Conservation (phyloP, 1,139 yeast genomes). For the Suhomyces taliae region DNA sequence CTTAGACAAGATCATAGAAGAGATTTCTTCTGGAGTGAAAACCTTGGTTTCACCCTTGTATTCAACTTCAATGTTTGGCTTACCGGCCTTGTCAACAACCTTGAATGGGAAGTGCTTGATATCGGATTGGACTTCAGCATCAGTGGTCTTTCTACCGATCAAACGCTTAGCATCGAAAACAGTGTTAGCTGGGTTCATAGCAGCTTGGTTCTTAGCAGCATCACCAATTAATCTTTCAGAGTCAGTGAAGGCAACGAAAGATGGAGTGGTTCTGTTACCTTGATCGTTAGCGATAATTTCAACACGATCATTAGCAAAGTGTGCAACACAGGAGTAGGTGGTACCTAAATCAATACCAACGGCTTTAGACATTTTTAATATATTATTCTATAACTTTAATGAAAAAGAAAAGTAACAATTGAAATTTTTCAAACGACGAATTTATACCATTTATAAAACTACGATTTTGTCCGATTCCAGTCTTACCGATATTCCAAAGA, state of each 20-base stretch:
- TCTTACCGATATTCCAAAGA: slow-evolving; percentile 12
- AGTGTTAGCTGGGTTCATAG: slow-evolving; percentile 65
- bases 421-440: slow-evolving; percentile 7
- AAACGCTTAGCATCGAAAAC: slow-evolving; percentile 69
- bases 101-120: slow-evolving; percentile 66
- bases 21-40: slow-evolving; percentile 66
- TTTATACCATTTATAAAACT: slow-evolving; percentile 9
- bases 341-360: slow-evolving; percentile 87
- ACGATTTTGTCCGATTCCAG: background rate
- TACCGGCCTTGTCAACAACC: slow-evolving; percentile 55
- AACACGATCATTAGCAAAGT: slow-evolving; percentile 67
- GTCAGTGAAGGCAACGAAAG: slow-evolving; percentile 68
- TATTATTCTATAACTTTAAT: slow-evolving; percentile 7
- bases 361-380: slow-evolving; percentile 56
- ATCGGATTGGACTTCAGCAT: slow-evolving; percentile 57
- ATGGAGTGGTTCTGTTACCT: slow-evolving; percentile 73
- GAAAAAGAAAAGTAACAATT: slow-evolving; percentile 8
- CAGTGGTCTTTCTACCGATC: slow-evolving; percentile 64
- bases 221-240: slow-evolving; percentile 70
- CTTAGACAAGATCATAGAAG: slow-evolving; percentile 64
- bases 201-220: slow-evolving; percentile 73
- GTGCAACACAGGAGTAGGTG: slow-evolving; percentile 82
- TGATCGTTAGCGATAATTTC: slow-evolving; percentile 71
- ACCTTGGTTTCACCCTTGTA: slow-evolving; percentile 64
- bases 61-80: slow-evolving; percentile 62